Evolutionary conservation across 2,329 filamentous ascomycete genomes (phyloP).

Genomic region (Aspergillus thermomutatus): DNA sequence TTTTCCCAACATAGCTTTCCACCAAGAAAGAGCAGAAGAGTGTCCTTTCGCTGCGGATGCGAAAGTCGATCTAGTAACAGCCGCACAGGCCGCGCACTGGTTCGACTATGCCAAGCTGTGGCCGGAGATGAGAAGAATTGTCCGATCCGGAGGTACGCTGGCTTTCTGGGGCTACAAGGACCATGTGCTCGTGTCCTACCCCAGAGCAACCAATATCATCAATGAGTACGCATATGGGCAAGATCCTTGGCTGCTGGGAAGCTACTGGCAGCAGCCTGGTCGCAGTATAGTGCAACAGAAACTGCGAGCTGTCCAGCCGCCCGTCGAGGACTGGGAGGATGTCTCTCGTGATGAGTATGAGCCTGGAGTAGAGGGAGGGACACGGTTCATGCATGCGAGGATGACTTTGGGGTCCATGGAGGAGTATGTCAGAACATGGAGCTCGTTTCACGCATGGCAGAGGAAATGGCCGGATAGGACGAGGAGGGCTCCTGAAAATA

Average conservation of each 20-base stretch:
- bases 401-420: conserved; percentile 58
- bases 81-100: conserved; percentile 63
- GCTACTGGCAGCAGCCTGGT: conserved; percentile 59
- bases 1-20: conserved; percentile 47
- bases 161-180: conserved; percentile 67
- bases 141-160: conserved; percentile 56
- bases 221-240: conserved; percentile 55
- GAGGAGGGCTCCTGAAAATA: background rate
- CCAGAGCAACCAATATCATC: conserved; percentile 52
- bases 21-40: conserved; percentile 52
- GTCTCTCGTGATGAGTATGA: conserved; percentile 57
- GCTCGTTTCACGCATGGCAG: conserved; percentile 57
- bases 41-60: conserved; percentile 49
- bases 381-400: conserved; percentile 51
- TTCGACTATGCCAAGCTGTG: conserved; percentile 58
- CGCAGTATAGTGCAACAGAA: conserved; percentile 53
- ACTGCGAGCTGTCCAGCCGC: conserved; percentile 52
- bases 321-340: conserved; percentile 50
- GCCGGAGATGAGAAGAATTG: conserved; percentile 53
- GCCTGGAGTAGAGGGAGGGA: conserved; percentile 38
- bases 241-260: conserved; percentile 50
- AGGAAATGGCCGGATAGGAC: background rate
- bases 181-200: conserved; percentile 55
- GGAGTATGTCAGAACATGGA: conserved; percentile 61
- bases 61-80: conserved; percentile 51